Conservation (phyloP, 1,284 basidiomycete species). For the Sporisorium sorghi region DNA sequence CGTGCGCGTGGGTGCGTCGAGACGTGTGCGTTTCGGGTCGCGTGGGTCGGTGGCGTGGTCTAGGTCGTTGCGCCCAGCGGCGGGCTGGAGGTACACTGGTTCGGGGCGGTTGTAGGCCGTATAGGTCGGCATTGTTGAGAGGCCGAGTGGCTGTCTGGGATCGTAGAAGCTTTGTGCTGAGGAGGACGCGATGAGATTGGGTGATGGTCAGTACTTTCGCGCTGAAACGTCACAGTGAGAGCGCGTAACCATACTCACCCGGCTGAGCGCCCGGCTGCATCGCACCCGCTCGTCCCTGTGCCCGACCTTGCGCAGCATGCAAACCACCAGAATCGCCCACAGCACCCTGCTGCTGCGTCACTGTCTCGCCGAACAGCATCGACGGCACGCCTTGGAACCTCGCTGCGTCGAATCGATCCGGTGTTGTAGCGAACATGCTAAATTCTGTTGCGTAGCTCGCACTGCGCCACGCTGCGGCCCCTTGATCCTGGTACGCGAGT, state of each 20-base stretch:
- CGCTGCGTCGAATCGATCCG: background rate
- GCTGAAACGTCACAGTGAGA: too few relatives aligned
- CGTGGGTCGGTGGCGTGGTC: background rate
- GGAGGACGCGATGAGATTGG: background rate
- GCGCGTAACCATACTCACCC: background rate
- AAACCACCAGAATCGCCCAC: background rate
- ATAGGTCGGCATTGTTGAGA: background rate
- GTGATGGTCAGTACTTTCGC: too few relatives aligned
- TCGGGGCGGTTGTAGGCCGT: background rate
- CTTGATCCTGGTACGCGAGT: conserved; percentile 3
- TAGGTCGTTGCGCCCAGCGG: background rate
- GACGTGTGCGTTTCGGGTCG: background rate
- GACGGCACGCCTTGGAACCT: background rate
- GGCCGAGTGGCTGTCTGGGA: background rate
- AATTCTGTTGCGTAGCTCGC: too few relatives aligned
- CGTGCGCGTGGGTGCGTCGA: background rate
- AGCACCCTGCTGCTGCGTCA: background rate
- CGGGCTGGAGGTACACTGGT: background rate
- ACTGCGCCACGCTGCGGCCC: background rate
- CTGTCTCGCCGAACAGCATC: background rate
- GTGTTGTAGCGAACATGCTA: background rate
- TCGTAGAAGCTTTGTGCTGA: background rate
- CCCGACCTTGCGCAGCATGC: background rate
- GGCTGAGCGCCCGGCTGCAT: background rate
- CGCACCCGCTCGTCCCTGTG: background rate